phyloP scores from a whole-genome alignment of 1,284 basidiomycete genomes.

The Boletus sp. region DNA sequence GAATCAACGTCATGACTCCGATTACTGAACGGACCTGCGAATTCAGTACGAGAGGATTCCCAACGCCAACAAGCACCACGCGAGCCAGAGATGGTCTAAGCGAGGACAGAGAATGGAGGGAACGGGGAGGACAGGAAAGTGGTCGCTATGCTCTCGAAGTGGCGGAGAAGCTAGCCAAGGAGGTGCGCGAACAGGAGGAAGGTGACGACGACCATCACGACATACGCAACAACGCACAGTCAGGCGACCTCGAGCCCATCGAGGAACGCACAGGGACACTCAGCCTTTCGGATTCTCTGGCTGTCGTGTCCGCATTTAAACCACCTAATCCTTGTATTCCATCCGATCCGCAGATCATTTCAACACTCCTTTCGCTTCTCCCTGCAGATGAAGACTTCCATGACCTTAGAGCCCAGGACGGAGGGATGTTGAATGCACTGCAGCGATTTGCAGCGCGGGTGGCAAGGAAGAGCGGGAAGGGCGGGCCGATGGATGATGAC shows the following conservation, averaged over 20 bases:
- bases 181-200: conserved; percentile 39
- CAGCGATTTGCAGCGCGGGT: conserved; percentile 61
- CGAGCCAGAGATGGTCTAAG: conserved; percentile 24
- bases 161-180: conserved; percentile 54
- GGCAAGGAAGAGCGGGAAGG: conserved; percentile 42
- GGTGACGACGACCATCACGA: conserved; percentile 18
- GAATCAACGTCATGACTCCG: conserved; percentile 88
- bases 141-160: conserved; percentile 47
- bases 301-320: conserved; percentile 56
- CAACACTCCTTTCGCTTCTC: conserved; percentile 64
- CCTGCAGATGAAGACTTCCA: conserved; percentile 63
- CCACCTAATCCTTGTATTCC: conserved; percentile 90
- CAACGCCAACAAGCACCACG: conserved; percentile 30
- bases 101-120: conserved; percentile 23
- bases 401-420: conserved; percentile 55
- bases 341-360: conserved; percentile 66
- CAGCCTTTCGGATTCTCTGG: conserved; percentile 61
- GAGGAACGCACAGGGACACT: conserved; percentile 60
- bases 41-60: conserved; percentile 55
- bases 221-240: conserved; percentile 30
- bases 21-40: conserved; percentile 92
- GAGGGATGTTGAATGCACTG: conserved; percentile 61
- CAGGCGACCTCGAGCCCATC: conserved; percentile 25
- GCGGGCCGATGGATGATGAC: conserved; percentile 39
- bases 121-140: conserved; percentile 27